These are phyloP conservation scores for Cyclotella atomus DNA, from an alignment of 108 stramenopile genomes.

Conservation along the genomic window DNA sequence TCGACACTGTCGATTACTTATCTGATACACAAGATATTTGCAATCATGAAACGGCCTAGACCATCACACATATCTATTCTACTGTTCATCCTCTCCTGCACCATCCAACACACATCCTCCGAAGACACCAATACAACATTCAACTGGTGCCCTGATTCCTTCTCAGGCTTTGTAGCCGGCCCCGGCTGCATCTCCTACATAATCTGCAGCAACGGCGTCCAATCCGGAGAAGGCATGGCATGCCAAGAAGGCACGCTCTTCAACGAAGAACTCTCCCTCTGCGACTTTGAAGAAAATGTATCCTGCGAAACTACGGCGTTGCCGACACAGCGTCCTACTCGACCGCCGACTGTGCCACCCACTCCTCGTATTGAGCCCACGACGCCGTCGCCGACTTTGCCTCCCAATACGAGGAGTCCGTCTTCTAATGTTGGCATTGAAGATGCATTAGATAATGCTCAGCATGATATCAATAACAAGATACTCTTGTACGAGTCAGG, in stretches of 20 bases:
- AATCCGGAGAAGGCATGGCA: neutral
- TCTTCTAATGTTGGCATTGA: constrained; percentile 30
- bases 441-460: constrained; percentile 21
- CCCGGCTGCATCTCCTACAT: constrained; percentile 33
- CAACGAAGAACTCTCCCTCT: constrained; percentile 15
- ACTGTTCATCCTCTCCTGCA: neutral
- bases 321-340: constrained; percentile 1
- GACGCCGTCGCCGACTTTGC: constrained; percentile 16
- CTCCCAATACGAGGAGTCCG: constrained; percentile 18
- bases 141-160: neutral
- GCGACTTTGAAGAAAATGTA: constrained; percentile 23
- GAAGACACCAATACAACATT: neutral
- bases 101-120: neutral
- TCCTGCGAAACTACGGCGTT: constrained; percentile 8
- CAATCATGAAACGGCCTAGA: no score
- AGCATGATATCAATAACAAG: constrained; percentile 14
- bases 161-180: constrained; percentile 21
- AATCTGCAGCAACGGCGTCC: constrained; percentile 13
- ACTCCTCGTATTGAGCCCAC: constrained; percentile 8
- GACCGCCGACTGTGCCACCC: constrained; percentile 4
- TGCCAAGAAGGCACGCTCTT: constrained; percentile 27
- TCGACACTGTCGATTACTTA: no score
- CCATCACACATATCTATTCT: neutral
- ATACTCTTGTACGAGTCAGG: constrained; percentile 9
- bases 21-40: no score